A percentile compares a stretch with the other conserved stretches of the same genome.
Conservation (phyloP, 257 asterid genomes). For the Penstemon eatonii region DNA sequence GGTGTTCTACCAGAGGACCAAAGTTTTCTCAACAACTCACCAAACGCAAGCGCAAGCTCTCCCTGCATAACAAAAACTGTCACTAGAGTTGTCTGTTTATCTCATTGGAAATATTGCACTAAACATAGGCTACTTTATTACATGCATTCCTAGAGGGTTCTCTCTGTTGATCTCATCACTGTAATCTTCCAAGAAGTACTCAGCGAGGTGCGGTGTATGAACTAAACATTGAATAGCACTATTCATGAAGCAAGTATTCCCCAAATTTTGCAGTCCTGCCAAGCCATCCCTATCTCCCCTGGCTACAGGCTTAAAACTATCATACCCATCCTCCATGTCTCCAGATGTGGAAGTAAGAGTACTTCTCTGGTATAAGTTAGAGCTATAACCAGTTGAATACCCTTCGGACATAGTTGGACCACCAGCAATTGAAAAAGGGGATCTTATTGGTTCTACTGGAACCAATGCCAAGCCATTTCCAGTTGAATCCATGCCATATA, state of each 20-base stretch:
- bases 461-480: slow-evolving; percentile 85
- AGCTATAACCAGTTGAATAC: slow-evolving; percentile 50
- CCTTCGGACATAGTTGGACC: slow-evolving; percentile 91
- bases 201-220: slow-evolving; percentile 85
- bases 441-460: slow-evolving; percentile 75
- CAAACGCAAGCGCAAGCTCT: slow-evolving; percentile 94
- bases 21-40: slow-evolving; percentile 84
- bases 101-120: slow-evolving; percentile 19
- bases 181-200: slow-evolving; percentile 84
- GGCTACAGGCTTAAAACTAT: slow-evolving; percentile 41
- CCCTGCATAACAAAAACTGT: slow-evolving; percentile 63
- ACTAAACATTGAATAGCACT: slow-evolving; percentile 94
- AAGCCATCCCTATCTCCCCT: slow-evolving; percentile 77
- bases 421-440: slow-evolving; percentile 82
- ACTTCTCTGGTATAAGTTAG: slow-evolving; percentile 49
- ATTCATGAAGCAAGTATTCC: slow-evolving; percentile 99
- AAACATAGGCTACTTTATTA: slow-evolving; percentile 40
- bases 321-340: slow-evolving; percentile 62
- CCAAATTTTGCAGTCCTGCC: slow-evolving; percentile 94
- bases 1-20: slow-evolving; percentile 92
- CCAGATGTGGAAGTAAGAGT: slow-evolving; percentile 49
- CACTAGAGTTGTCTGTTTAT: slow-evolving; percentile 28
- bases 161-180: slow-evolving; percentile 79
- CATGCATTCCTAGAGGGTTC: slow-evolving; percentile 93
- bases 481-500: slow-evolving; percentile 67